Base-by-base conservation (phyloP, 2,329 filamentous ascomycete species). In the Pyrenochaeta sp. region DNA sequence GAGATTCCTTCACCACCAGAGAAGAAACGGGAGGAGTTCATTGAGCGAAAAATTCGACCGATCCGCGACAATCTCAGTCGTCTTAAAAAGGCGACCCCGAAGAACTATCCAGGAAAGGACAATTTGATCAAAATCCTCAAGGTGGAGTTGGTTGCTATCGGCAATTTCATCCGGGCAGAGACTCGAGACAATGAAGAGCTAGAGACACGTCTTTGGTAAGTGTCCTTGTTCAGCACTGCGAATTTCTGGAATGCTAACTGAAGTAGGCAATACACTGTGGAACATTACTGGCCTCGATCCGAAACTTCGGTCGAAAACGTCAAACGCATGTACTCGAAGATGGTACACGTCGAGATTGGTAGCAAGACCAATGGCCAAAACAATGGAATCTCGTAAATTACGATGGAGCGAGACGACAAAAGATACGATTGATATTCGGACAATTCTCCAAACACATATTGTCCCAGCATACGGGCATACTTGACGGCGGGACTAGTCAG, bases 81-180 rank as follows among this genome's bases (percentile, higher is more conserved):
- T 19, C 81, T 87, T 40, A 74, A 81, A 40, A 80, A 78, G 37
- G 84, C 84, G 3, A 87, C 82, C 2, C 82, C 81, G 53, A 83
- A 84, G 54, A 80, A 80, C 35, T 81, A 85, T 49, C 83, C 82
- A 41, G 82, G 80, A 19, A 81, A 82, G 58, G 84, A 85, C 53
- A 78, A 82, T 38, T 78, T 85, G 30, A 80, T 85, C 15, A 79
- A 76, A 58, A 78, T 85, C 29, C 81, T 87, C 61, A 85, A 84
- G 56, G 73, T 75, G 19, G 81, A 86, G 60, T 71, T 87, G 24
- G 74, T 85, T 28, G 77, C 77, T 4, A 84, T 87, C 65, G 85
- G 85, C 39, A 79, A 81, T 42, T 86, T 85, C 58, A 80, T 87
- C 49, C 78, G 81, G 35, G 72, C 75, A 20, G 69, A 77, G 40